Evolutionary conservation across 306 rosid genomes (phyloP).

Genomic region (Pyrus communis): DNA sequence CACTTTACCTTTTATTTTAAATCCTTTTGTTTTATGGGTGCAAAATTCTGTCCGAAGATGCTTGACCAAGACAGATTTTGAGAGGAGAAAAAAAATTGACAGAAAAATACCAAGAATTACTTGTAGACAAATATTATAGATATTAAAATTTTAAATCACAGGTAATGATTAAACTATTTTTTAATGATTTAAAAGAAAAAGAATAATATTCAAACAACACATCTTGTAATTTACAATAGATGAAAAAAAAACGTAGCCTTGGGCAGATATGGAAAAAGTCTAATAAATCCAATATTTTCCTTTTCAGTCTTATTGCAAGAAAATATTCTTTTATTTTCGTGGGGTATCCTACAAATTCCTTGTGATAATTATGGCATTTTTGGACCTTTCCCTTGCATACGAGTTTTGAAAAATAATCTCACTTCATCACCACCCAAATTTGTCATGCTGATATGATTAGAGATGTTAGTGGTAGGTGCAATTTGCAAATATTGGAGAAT

Average conservation of each 20-base stretch:
- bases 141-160: too few relatives aligned
- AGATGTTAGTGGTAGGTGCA: constrained; percentile 23
- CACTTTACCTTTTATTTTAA: not conserved
- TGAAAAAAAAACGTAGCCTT: constrained; percentile 16
- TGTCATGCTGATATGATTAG: constrained; percentile 34
- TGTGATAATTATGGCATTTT: constrained; percentile 33
- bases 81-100: constrained; percentile 13
- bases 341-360: constrained; percentile 42
- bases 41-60: constrained; percentile 48
- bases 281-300: constrained; percentile 41
- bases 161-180: too few relatives aligned
- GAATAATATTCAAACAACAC: too few relatives aligned
- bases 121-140: too few relatives aligned
- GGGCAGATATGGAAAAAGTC: constrained; percentile 30
- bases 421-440: constrained; percentile 16
- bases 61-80: constrained; percentile 38
- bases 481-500: constrained; percentile 3
- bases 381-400: constrained; percentile 31
- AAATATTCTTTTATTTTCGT: constrained; percentile 17
- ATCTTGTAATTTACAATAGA: too few relatives aligned
- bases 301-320: constrained; percentile 37
- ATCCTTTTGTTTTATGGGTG: not conserved
- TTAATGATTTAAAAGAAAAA: too few relatives aligned
- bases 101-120: too few relatives aligned
- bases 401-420: constrained; percentile 11